Evolutionary conservation across 441 rosid species (phyloP).

Genomic region (Breynia disticha): DNA sequence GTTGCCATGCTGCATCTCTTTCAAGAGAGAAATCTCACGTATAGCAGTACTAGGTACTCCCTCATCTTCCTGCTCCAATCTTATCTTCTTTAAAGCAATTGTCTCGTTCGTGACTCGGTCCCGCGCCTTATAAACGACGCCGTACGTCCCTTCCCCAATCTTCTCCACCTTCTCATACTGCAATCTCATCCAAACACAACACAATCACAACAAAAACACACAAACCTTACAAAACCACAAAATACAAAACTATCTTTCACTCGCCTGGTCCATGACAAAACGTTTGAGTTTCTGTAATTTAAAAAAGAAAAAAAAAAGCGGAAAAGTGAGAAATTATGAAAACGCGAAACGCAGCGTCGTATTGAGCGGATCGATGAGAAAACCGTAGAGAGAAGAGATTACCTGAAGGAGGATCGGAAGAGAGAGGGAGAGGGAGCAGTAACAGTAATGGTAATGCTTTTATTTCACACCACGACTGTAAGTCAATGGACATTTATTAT

Average conservation of each 20-base stretch:
- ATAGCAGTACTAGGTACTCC: slow-evolving; percentile 72
- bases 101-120: slow-evolving; percentile 69
- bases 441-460: too few relatives aligned
- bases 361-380: too few relatives aligned
- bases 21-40: slow-evolving; percentile 60
- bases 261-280: too few relatives aligned
- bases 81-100: slow-evolving; percentile 36
- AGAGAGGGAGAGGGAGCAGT: too few relatives aligned
- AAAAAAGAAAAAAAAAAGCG: too few relatives aligned
- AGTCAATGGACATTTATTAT: too few relatives aligned
- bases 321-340: too few relatives aligned
- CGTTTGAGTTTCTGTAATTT: too few relatives aligned
- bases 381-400: too few relatives aligned
- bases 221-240: background rate
- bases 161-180: slow-evolving; percentile 86
- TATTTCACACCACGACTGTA: too few relatives aligned
- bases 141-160: slow-evolving; percentile 87
- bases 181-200: slow-evolving; percentile 1
- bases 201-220: slow-evolving; percentile 9
- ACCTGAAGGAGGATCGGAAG: too few relatives aligned
- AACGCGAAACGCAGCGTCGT: too few relatives aligned
- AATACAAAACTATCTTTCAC: background rate
- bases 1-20: slow-evolving; percentile 75
- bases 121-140: slow-evolving; percentile 76
- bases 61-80: slow-evolving; percentile 61